These are phyloP conservation scores for Phyllosticta citrichinensis DNA, from an alignment of 2,329 filamentous ascomycete species.

Conservation along the genomic window DNA sequence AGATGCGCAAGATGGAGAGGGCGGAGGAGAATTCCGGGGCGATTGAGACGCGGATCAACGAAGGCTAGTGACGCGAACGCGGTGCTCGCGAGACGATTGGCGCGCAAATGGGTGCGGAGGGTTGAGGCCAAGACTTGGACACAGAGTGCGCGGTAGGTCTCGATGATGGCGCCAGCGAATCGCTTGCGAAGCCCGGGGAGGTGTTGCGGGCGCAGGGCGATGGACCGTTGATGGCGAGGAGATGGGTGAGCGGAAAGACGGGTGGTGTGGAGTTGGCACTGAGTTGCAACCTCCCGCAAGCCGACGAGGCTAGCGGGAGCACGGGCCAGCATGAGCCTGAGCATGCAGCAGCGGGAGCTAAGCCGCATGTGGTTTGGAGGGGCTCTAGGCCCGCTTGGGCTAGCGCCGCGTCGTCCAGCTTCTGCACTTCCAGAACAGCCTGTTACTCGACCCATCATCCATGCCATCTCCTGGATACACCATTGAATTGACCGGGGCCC, in stretches of 20 bases:
- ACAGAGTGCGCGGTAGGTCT: constrained; percentile 5
- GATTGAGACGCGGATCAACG: background rate
- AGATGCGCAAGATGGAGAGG: background rate
- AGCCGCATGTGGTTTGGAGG: background rate
- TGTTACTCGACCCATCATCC: background rate
- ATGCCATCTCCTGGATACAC: background rate
- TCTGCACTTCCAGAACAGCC: background rate
- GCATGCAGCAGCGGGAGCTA: background rate
- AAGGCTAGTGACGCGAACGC: constrained; percentile 2
- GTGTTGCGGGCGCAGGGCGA: constrained; percentile 11
- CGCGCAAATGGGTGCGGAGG: constrained; percentile 1
- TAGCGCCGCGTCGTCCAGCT: background rate
- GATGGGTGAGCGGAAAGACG: background rate
- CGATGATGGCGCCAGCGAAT: constrained; percentile 1
- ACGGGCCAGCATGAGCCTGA: background rate
- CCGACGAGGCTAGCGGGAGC: background rate
- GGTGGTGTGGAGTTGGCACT: constrained; percentile 4
- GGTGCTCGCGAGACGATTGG: background rate
- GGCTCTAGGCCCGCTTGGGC: background rate
- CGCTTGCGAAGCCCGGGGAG: background rate
- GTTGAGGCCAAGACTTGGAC: constrained; percentile 1
- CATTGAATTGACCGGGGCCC: background rate
- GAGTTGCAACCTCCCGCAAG: background rate
- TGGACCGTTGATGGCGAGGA: constrained; percentile 1
- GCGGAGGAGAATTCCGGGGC: background rate